Evolutionary conservation across 2,329 filamentous ascomycete species (phyloP).

Genomic region (Colletotrichum sp.): DNA sequence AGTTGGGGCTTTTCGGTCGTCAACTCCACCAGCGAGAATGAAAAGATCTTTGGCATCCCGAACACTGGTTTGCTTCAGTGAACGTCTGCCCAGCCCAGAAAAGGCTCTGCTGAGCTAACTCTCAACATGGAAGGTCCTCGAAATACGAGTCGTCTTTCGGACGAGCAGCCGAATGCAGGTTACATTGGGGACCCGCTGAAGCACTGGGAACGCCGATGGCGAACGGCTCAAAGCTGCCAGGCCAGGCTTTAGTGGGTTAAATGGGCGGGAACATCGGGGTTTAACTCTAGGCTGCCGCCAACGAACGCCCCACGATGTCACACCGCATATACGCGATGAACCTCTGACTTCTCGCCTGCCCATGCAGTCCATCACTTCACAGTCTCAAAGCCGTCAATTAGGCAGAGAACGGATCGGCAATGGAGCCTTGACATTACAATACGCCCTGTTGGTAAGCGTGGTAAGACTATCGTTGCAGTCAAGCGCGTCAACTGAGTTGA

Average conservation of each 20-base stretch:
- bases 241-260: background rate
- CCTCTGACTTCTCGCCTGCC: background rate
- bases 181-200: background rate
- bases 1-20: background rate
- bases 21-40: background rate
- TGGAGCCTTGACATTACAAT: background rate
- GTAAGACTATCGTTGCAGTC: background rate
- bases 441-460: background rate
- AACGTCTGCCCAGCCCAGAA: background rate
- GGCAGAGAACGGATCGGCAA: rapidly evolving
- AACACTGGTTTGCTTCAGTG: background rate
- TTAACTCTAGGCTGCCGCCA: background rate
- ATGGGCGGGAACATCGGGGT: background rate
- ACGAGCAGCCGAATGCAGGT: background rate
- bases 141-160: background rate
- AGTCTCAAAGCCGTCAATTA: background rate
- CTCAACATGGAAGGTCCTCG: background rate
- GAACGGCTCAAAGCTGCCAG: background rate
- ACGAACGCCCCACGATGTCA: background rate
- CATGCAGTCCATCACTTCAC: background rate
- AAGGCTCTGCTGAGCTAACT: background rate
- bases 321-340: background rate
- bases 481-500: background rate
- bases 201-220: background rate
- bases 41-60: background rate